phyloP scores from a whole-genome alignment of 345 rosid species.

The Rhizophora mangle region DNA sequence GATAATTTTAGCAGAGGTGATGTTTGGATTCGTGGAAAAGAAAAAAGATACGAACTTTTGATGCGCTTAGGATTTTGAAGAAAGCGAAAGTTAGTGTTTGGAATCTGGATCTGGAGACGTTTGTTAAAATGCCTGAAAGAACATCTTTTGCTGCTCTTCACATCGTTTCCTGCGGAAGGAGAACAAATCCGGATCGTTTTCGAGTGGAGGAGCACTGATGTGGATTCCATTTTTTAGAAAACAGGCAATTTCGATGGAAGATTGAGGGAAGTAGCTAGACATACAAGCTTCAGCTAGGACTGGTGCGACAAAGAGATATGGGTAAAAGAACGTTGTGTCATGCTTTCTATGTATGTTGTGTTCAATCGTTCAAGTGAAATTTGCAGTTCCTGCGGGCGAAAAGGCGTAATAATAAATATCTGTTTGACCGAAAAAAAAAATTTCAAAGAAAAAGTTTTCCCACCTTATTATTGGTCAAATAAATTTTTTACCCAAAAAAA shows the following conservation, averaged over 20 bases:
- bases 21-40: slow-evolving; percentile 13
- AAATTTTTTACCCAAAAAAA: no score
- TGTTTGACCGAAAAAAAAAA: no score
- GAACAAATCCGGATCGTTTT: slow-evolving; percentile 31
- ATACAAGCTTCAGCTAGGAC: no score
- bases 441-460: no score
- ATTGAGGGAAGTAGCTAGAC: no score
- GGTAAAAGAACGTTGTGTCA: no score
- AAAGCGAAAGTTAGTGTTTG: slow-evolving; percentile 13
- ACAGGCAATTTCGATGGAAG: neutral
- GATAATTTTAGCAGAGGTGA: neutral
- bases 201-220: slow-evolving; percentile 51
- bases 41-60: slow-evolving; percentile 20
- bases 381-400: no score
- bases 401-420: no score
- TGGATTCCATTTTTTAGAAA: slow-evolving; percentile 47
- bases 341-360: no score
- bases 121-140: slow-evolving; percentile 69
- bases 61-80: slow-evolving; percentile 22
- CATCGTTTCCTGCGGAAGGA: neutral
- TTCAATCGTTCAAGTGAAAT: no score
- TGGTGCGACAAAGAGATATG: no score
- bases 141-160: neutral
- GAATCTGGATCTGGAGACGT: slow-evolving; percentile 33
- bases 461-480: no score